phyloP scores from a whole-genome alignment of 352 stramenopile genomes.

The Phytophthora podocarpi region DNA sequence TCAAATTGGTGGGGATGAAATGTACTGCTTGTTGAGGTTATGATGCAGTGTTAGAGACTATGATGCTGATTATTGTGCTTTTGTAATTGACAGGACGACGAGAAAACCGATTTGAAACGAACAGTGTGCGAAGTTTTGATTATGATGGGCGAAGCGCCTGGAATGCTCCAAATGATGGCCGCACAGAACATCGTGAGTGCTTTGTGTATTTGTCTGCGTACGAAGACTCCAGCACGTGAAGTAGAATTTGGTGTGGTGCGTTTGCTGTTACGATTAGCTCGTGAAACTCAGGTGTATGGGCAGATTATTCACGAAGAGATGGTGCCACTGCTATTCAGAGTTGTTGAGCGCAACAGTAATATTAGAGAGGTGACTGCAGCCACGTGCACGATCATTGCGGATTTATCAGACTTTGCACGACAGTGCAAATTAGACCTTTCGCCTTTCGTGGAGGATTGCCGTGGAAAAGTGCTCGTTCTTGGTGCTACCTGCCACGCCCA shows the following conservation, averaged over 20 bases:
- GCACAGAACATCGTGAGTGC: constrained; percentile 45
- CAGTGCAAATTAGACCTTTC: constrained; percentile 63
- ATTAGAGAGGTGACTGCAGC: constrained; percentile 49
- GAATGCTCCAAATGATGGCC: constrained; percentile 50
- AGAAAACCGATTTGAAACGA: constrained; percentile 46
- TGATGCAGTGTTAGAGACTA: background rate
- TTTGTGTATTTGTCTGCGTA: constrained; percentile 42
- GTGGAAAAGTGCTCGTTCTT: constrained; percentile 46
- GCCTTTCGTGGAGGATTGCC: constrained; percentile 52
- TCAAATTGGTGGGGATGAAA: constrained; percentile 33
- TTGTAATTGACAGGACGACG: constrained; percentile 8
- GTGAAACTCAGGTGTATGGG: constrained; percentile 49
- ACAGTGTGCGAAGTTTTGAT: constrained; percentile 45
- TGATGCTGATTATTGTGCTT: constrained; percentile 5
- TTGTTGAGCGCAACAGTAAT: constrained; percentile 63
- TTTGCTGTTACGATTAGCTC: constrained; percentile 43
- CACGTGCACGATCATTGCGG: constrained; percentile 73
- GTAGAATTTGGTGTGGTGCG: constrained; percentile 39
- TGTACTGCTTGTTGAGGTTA: too few species aligned
- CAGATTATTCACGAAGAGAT: constrained; percentile 67
- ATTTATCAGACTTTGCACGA: constrained; percentile 63
- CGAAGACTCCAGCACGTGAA: constrained; percentile 20
- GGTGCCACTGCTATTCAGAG: constrained; percentile 50
- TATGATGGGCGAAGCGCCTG: constrained; percentile 39
- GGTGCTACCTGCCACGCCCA: constrained; percentile 40